Evolutionary conservation across 2,329 filamentous ascomycete genomes (phyloP).

Genomic region (Pezicula radicicola): DNA sequence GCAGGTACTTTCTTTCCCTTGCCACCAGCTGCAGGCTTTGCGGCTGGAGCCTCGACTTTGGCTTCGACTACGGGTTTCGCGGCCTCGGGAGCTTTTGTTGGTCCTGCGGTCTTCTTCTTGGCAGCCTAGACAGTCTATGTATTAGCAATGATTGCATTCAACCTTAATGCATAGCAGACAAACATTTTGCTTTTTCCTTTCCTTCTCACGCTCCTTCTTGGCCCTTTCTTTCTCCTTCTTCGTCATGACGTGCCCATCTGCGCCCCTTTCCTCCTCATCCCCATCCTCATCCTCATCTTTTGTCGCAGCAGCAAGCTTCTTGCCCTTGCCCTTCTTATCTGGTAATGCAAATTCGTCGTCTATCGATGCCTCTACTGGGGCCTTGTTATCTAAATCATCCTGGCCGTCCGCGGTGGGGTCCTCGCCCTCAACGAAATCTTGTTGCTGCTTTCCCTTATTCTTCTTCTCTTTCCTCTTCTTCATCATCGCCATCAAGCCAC

Average conservation of each 20-base stretch:
- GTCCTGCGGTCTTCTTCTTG: slow-evolving; percentile 70
- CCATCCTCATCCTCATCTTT: slow-evolving; percentile 36
- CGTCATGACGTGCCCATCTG: slow-evolving; percentile 72
- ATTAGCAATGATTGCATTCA: not conserved
- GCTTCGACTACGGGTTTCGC: slow-evolving; percentile 47
- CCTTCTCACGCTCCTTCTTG: slow-evolving; percentile 98
- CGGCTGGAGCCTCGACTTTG: slow-evolving; percentile 42
- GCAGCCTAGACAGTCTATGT: slow-evolving; percentile 53
- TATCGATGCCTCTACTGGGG: slow-evolving; percentile 74
- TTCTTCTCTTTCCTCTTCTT: slow-evolving; percentile 84
- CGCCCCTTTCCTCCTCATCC: slow-evolving; percentile 48
- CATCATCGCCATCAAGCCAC: slow-evolving; percentile 74
- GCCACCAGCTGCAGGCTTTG: slow-evolving; percentile 46
- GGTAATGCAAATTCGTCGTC: slow-evolving; percentile 85
- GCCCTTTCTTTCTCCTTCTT: slow-evolving; percentile 99
- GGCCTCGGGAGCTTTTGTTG: slow-evolving; percentile 54
- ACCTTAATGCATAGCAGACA: slow-evolving; percentile 17
- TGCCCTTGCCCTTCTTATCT: slow-evolving; percentile 68
- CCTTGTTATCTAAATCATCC: slow-evolving; percentile 58
- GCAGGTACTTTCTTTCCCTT: slow-evolving; percentile 91
- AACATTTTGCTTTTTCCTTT: slow-evolving; percentile 97
- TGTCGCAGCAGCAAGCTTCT: slow-evolving; percentile 38
- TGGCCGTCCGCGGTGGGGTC: slow-evolving; percentile 41
- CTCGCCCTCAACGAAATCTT: slow-evolving; percentile 73
- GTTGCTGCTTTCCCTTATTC: slow-evolving; percentile 76